Base-by-base conservation (phyloP, 345 rosid genomes). In the Clausena lansium region DNA sequence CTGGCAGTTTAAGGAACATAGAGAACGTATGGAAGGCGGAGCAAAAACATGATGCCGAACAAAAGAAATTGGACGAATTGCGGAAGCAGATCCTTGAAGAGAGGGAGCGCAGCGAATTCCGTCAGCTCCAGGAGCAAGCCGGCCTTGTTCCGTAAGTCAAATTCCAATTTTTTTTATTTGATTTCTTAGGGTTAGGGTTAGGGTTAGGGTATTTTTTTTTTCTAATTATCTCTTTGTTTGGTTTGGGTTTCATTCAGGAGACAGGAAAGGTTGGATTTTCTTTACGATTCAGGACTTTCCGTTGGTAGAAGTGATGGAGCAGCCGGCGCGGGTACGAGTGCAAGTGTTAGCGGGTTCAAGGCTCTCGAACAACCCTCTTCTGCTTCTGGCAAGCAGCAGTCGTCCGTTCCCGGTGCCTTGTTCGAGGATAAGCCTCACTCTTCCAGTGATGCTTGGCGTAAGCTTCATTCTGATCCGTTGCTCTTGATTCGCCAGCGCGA, bases 1-100 rank as follows among this genome's bases (percentile, higher is more conserved):
- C 98, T 39, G 99, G 99, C 39, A 96, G 97, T 86, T 83, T 96
- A 55, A 88, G 99, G 81, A 96, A 94, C 89, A 88, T 94, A 66
- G 99, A 96, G 85, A 96, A 85, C 84, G 98, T 94, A n/a, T 96
- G 98, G 99, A 94, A 94, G 79, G 98, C 99, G n/a, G 98, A 96
- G 86, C 99, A 94, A 86, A 96, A 96, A 82, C 97, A 92, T 79
- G 98, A 90, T 1, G 92, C 94, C 13, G 99, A 96, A 85, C 90
- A 96, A 91, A 94, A 92, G 84, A 96, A 94, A 81, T 86, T 93
- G 80, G 98, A 94, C 62, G 99, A 96, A 88, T 93, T 96, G 68
- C 93, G 95, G 80, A 91, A 94, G 77, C 99, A 96, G 89, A 90
- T 96, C 79, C 88, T 83, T 13, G 97, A 96, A 50, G 99, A 94